phyloP scores from a whole-genome alignment of 2,329 filamentous ascomycete species.

The Sporothrix protearum region DNA sequence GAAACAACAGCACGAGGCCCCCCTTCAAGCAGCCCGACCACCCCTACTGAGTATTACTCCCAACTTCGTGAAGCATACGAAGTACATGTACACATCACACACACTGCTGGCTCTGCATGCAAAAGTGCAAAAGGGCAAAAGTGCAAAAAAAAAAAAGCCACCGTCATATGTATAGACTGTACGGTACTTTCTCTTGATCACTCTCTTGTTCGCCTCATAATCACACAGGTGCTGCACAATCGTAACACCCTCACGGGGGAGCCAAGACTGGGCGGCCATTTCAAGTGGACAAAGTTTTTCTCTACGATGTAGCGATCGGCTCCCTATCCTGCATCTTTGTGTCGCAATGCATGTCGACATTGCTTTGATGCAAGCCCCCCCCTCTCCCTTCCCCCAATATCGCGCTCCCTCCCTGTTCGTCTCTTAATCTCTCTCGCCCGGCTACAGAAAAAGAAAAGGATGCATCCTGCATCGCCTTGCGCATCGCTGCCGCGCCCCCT shows the following conservation, averaged over 20 bases:
- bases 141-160: neutral
- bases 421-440: neutral
- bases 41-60: neutral
- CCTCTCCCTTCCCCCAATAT: too few species aligned
- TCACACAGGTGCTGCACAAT: neutral
- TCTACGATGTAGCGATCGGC: neutral
- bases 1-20: neutral
- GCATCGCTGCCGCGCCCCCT: slow-evolving; percentile 2
- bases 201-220: neutral
- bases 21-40: neutral
- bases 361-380: too few species aligned
- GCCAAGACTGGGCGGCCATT: neutral
- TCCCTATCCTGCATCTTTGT: neutral
- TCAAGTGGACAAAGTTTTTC: neutral
- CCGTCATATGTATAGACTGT: neutral
- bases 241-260: neutral
- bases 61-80: too few species aligned
- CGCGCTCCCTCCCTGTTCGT: neutral
- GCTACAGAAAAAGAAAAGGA: neutral
- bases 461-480: neutral
- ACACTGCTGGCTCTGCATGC: neutral
- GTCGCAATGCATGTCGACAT: neutral
- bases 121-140: neutral
- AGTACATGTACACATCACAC: too few species aligned
- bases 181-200: neutral